Evolutionary conservation across 2,329 filamentous ascomycete species (phyloP).

Genomic region (Clonostachys solani): DNA sequence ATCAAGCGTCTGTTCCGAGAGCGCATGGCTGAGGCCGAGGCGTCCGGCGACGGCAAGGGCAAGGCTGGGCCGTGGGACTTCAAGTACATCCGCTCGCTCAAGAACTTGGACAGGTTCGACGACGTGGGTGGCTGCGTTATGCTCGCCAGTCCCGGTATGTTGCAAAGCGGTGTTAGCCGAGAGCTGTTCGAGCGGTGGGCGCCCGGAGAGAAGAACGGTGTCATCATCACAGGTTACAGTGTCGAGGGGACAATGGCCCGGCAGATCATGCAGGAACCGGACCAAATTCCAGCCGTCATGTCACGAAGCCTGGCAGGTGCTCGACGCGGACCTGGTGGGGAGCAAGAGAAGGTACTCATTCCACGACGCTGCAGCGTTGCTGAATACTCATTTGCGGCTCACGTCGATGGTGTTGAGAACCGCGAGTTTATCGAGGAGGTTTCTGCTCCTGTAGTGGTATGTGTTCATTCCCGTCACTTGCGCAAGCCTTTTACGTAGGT

Average conservation of each 20-base stretch:
- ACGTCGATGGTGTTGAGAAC: constrained; percentile 95
- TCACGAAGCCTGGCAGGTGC: constrained; percentile 63
- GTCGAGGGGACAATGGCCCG: constrained; percentile 99
- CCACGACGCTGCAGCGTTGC: constrained; percentile 88
- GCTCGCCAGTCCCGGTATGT: constrained; percentile 96
- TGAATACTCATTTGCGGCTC: constrained; percentile 92
- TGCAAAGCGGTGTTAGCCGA: constrained; percentile 92
- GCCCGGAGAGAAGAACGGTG: constrained; percentile 93
- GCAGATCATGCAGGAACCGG: constrained; percentile 89
- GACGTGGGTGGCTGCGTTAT: constrained; percentile 95
- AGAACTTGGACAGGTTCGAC: constrained; percentile 92
- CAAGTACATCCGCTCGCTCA: constrained; percentile 85
- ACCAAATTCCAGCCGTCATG: constrained; percentile 93
- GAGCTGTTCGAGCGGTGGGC: constrained; percentile 94
- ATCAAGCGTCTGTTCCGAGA: constrained; percentile 95
- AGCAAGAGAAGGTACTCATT: constrained; percentile 87
- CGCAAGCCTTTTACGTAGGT: background rate
- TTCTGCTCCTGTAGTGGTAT: constrained; percentile 83
- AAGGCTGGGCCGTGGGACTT: constrained; percentile 96
- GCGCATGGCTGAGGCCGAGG: constrained; percentile 86
- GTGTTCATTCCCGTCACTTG: constrained; percentile 25
- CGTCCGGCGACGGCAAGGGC: constrained; percentile 66
- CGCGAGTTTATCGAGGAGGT: constrained; percentile 96
- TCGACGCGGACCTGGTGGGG: constrained; percentile 57
- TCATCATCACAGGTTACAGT: constrained; percentile 97